Evolutionary conservation across 768 basidiomycete genomes (phyloP).

Genomic region (Serendipita sp.): DNA sequence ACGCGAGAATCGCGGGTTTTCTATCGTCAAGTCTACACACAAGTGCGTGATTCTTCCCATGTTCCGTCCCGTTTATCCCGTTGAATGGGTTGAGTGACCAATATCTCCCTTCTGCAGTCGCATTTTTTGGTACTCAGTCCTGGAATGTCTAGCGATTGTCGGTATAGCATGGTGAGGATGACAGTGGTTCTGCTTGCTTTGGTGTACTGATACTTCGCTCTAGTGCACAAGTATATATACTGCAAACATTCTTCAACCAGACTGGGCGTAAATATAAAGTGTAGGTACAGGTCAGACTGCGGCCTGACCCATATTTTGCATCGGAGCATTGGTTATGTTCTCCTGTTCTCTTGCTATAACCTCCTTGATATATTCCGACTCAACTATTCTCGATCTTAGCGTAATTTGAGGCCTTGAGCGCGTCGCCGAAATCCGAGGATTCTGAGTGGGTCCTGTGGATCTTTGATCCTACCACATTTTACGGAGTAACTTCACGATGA

Average conservation of each 20-base stretch:
- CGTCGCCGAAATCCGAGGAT: neutral
- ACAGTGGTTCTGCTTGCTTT: neutral
- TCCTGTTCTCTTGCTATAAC: neutral
- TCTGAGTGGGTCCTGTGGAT: neutral
- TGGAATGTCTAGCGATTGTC: conserved; percentile 64
- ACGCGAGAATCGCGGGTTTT: conserved; percentile 85
- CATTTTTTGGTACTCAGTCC: conserved; percentile 84
- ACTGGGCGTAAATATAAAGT: conserved; percentile 84
- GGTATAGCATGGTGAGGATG: conserved; percentile 71
- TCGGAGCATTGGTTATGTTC: too few relatives aligned
- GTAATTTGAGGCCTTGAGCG: neutral
- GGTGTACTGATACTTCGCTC: neutral
- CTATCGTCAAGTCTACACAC: conserved; percentile 78
- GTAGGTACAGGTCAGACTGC: conserved; percentile 22
- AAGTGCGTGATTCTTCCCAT: conserved; percentile 32
- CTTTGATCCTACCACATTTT: neutral
- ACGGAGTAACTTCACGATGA: neutral
- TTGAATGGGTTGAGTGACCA: conserved; percentile 5
- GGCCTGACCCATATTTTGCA: neutral
- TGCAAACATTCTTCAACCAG: conserved; percentile 95
- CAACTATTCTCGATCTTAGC: neutral
- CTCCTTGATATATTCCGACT: neutral
- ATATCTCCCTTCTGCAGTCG: conserved; percentile 32
- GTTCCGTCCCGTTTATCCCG: too few relatives aligned
- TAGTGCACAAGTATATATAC: conserved; percentile 78